Conservation (phyloP, 139 green algal species). For the Picochlorum sp. region DNA sequence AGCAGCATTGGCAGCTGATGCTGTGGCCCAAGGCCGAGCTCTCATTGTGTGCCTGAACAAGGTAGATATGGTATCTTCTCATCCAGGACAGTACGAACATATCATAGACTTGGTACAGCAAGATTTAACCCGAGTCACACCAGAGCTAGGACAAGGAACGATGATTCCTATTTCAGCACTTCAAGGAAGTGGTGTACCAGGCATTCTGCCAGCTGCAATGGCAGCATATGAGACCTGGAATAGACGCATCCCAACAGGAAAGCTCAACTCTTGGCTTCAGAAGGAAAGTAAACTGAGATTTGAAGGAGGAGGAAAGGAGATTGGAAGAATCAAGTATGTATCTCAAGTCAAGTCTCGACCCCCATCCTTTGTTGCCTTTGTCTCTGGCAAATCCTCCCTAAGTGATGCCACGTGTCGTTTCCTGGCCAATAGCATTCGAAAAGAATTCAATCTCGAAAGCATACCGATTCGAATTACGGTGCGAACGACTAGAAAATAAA, state of each 20-base stretch:
- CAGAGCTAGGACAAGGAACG: constrained; percentile 28
- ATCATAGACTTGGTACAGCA: constrained; percentile 20
- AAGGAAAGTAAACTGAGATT: constrained; percentile 20
- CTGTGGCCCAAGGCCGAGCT: constrained; percentile 52
- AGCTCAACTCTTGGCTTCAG: constrained; percentile 49
- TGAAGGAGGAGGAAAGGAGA: constrained; percentile 24
- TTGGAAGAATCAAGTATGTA: constrained; percentile 54
- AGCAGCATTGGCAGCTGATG: constrained; percentile 42
- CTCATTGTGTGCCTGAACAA: constrained; percentile 76
- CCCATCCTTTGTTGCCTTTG: constrained; percentile 64
- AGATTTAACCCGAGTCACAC: constrained; percentile 14
- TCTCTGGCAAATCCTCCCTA: constrained; percentile 29
- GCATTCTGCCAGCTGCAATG: constrained; percentile 47
- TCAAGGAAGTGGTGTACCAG: constrained; percentile 29
- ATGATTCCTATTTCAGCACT: constrained; percentile 53
- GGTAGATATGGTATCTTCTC: constrained; percentile 43
- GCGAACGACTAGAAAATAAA: constrained; percentile 2
- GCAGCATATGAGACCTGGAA: constrained; percentile 55
- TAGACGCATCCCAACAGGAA: constrained; percentile 36
- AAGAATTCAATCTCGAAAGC: constrained; percentile 22
- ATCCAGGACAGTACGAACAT: constrained; percentile 1
- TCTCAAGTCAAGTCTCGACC: constrained; percentile 57
- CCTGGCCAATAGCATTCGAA: constrained; percentile 11
- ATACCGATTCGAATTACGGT: constrained; percentile 21
- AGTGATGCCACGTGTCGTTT: constrained; percentile 2